Evolutionary conservation across 2,329 filamentous ascomycete species (phyloP).

Genomic region (Tolypocladium album): DNA sequence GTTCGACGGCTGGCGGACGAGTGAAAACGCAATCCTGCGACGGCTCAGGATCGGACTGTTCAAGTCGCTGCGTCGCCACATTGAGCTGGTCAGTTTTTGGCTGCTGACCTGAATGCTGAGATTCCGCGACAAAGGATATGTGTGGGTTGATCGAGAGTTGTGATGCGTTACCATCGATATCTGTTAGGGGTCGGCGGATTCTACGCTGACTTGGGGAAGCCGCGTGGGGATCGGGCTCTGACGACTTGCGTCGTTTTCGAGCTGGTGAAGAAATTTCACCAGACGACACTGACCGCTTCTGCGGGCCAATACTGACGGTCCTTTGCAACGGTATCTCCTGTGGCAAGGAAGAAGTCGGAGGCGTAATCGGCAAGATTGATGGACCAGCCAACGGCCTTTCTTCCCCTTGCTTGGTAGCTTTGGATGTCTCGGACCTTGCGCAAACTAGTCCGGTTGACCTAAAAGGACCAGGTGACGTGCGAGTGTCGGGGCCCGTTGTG

Average conservation of each 20-base stretch:
- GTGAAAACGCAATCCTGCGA: not conserved
- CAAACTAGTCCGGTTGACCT: not conserved
- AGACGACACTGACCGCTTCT: not conserved
- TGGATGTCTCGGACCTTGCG: not conserved
- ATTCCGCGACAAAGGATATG: not conserved
- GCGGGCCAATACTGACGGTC: constrained; percentile 1
- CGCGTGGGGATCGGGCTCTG: not conserved
- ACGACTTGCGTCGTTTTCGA: constrained; percentile 9
- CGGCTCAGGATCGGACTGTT: not conserved
- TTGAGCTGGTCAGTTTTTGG: too few species aligned
- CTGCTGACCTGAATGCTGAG: not conserved
- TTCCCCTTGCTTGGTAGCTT: not conserved
- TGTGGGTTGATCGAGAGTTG: not conserved
- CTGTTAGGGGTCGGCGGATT: constrained; percentile 10
- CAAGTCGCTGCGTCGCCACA: not conserved
- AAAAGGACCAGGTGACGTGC: not conserved
- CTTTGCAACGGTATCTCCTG: not conserved
- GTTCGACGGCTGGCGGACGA: not conserved
- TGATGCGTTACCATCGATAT: constrained; percentile 13
- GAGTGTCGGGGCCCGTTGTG: constrained; percentile 1
- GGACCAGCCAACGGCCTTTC: not conserved
- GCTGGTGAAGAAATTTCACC: not conserved
- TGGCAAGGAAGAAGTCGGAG: constrained; percentile 6
- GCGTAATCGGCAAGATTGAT: constrained; percentile 2
- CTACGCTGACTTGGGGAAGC: not conserved